Evolutionary conservation across 495 filamentous ascomycete genomes (phyloP).

Genomic region (Daldinia concentrica): DNA sequence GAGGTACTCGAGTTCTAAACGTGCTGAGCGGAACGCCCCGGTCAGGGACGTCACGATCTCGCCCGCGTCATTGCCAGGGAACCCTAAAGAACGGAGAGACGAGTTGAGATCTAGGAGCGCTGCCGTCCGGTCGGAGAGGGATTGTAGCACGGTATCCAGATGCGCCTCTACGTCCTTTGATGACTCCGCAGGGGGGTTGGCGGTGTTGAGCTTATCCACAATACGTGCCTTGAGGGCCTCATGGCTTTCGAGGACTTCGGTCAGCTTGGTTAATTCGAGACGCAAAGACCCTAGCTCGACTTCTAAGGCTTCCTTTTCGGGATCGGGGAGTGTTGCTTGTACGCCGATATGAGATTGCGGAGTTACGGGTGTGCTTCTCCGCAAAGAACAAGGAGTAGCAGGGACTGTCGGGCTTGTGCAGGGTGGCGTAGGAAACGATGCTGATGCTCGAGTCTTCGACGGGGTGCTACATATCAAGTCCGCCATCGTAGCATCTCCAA

Average conservation of each 20-base stretch:
- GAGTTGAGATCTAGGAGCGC: conserved; percentile 48
- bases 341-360: conserved; percentile 51
- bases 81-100: conserved; percentile 63
- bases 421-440: conserved; percentile 62
- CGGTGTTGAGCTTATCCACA: conserved; percentile 43
- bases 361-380: conserved; percentile 46
- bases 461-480: conserved; percentile 57
- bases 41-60: conserved; percentile 64
- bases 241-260: conserved; percentile 51
- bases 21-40: conserved; percentile 67
- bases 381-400: conserved; percentile 34
- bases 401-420: conserved; percentile 53
- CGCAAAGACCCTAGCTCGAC: conserved; percentile 52
- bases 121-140: conserved; percentile 53
- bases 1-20: conserved; percentile 72
- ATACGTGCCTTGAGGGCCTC: conserved; percentile 46
- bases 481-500: conserved; percentile 51
- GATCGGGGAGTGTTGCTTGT: conserved; percentile 53
- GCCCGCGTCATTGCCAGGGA: conserved; percentile 56
- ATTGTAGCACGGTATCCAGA: conserved; percentile 48
- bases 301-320: conserved; percentile 54
- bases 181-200: neutral
- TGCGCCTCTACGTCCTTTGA: conserved; percentile 47
- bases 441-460: conserved; percentile 40
- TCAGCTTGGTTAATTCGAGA: conserved; percentile 52